Conservation (phyloP, 2,329 filamentous ascomycete genomes). For the Alternaria novae-zelandiae region DNA sequence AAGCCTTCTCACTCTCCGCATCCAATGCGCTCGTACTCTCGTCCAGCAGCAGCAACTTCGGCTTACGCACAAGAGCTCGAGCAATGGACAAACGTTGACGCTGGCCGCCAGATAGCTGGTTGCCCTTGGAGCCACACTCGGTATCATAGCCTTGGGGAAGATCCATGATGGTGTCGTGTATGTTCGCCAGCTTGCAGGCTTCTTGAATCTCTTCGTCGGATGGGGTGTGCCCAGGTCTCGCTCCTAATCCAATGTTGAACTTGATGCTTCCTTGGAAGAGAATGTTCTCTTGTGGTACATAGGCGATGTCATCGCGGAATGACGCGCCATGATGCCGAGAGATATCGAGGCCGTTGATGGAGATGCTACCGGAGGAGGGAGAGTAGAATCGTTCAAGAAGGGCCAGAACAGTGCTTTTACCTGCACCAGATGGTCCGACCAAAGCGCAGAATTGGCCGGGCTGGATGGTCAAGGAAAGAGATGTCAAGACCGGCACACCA, state of each 20-base stretch:
- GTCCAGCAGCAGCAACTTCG: slow-evolving; percentile 51
- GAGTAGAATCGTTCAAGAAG: slow-evolving; percentile 62
- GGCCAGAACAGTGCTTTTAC: slow-evolving; percentile 69
- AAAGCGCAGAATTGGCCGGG: slow-evolving; percentile 68
- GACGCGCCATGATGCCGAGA: slow-evolving; percentile 45
- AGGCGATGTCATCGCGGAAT: slow-evolving; percentile 54
- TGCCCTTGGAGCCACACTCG: slow-evolving; percentile 50
- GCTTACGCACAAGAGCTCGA: slow-evolving; percentile 52
- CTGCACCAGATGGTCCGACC: slow-evolving; percentile 70
- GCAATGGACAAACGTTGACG: slow-evolving; percentile 53
- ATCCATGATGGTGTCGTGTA: slow-evolving; percentile 70
- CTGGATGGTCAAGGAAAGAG: slow-evolving; percentile 62
- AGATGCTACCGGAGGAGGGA: slow-evolving; percentile 57
- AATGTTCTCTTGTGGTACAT: slow-evolving; percentile 57
- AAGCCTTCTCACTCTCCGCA: slow-evolving; percentile 50
- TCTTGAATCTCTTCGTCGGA: slow-evolving; percentile 68
- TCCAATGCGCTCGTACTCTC: slow-evolving; percentile 54
- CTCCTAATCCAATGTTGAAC: slow-evolving; percentile 56
- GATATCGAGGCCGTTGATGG: slow-evolving; percentile 60
- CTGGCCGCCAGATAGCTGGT: slow-evolving; percentile 52
- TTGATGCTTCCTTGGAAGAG: slow-evolving; percentile 57
- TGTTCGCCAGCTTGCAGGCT: slow-evolving; percentile 71
- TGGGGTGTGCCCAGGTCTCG: slow-evolving; percentile 61
- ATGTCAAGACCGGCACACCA: slow-evolving; percentile 62
- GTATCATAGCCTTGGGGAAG: slow-evolving; percentile 72